Evolutionary conservation across 2,329 filamentous ascomycete genomes (phyloP).

Genomic region (Talaromyces sp.): DNA sequence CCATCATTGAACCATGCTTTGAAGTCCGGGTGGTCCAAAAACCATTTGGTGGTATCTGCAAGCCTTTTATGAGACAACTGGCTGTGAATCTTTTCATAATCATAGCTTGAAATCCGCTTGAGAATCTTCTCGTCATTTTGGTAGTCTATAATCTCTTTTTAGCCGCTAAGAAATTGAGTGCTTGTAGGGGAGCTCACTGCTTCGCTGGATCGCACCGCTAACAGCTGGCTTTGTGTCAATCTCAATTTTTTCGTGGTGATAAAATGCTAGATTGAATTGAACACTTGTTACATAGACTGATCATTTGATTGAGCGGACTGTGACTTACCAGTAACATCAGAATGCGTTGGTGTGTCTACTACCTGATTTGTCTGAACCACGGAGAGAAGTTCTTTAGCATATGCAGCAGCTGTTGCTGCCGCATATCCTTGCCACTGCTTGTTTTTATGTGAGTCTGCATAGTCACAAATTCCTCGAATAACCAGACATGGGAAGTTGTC

Average conservation of each 20-base stretch:
- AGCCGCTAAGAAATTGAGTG: too few relatives aligned
- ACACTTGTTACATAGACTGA: background rate
- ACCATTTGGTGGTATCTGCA: constrained; percentile 15
- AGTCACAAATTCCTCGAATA: constrained; percentile 7
- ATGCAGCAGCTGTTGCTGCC: constrained; percentile 4
- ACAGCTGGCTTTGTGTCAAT: too few relatives aligned
- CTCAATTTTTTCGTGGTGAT: too few relatives aligned
- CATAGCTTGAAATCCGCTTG: constrained; percentile 14
- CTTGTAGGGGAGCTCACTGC: too few relatives aligned
- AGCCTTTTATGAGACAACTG: constrained; percentile 15
- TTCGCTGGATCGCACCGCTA: too few relatives aligned
- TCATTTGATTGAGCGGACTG: background rate
- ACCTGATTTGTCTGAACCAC: background rate
- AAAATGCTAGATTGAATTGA: background rate
- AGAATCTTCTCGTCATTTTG: constrained; percentile 5
- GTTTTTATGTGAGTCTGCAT: constrained; percentile 8
- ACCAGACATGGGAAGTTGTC: constrained; percentile 9
- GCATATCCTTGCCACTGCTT: constrained; percentile 7
- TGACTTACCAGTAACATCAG: background rate
- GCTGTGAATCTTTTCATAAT: constrained; percentile 15
- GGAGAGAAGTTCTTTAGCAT: constrained; percentile 7
- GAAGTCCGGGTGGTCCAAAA: constrained; percentile 11
- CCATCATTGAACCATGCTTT: constrained; percentile 13
- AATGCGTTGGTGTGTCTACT: background rate
- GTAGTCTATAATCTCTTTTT: background rate